These are phyloP conservation scores for Aspergillus aculeatinus DNA, from an alignment of 2,329 filamentous ascomycete genomes.

Conservation along the genomic window DNA sequence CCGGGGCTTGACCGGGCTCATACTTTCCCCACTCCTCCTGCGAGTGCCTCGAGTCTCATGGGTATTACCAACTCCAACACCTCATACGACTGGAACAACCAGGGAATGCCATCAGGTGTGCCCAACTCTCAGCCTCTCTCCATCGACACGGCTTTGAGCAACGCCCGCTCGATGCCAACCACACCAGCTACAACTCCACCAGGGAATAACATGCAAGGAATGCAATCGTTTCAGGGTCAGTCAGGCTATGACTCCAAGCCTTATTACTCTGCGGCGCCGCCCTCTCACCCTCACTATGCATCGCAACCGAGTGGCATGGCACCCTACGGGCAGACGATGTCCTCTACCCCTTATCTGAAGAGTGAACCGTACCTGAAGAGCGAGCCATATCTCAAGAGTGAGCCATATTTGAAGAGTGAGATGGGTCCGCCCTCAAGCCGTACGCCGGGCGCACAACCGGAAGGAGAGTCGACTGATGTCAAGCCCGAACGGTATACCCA, in stretches of 20 bases:
- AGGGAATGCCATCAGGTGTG: conserved; percentile 60
- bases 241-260: conserved; percentile 77
- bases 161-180: conserved; percentile 79
- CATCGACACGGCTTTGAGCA: conserved; percentile 76
- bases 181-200: conserved; percentile 91
- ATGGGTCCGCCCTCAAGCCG: conserved; percentile 78
- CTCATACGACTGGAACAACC: conserved; percentile 75
- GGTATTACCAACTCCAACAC: conserved; percentile 70
- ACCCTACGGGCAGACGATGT: conserved; percentile 58
- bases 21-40: conserved; percentile 90
- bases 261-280: conserved; percentile 71
- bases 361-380: conserved; percentile 51
- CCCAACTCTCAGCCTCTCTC: conserved; percentile 70
- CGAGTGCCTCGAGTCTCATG: conserved; percentile 85
- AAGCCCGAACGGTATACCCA: conserved; percentile 69
- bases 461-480: conserved; percentile 63
- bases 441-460: conserved; percentile 56
- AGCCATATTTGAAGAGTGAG: conserved; percentile 74
- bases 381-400: background rate
- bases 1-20: conserved; percentile 80
- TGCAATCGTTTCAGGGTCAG: conserved; percentile 72
- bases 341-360: conserved; percentile 68
- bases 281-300: conserved; percentile 66
- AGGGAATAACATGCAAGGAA: conserved; percentile 70
- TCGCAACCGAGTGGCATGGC: conserved; percentile 68